A percentile compares a stretch with the other conserved stretches of the same genome.
These are phyloP conservation scores for Microdochium bolleyi DNA, from an alignment of 2,329 filamentous ascomycete genomes.

Conservation along the genomic window DNA sequence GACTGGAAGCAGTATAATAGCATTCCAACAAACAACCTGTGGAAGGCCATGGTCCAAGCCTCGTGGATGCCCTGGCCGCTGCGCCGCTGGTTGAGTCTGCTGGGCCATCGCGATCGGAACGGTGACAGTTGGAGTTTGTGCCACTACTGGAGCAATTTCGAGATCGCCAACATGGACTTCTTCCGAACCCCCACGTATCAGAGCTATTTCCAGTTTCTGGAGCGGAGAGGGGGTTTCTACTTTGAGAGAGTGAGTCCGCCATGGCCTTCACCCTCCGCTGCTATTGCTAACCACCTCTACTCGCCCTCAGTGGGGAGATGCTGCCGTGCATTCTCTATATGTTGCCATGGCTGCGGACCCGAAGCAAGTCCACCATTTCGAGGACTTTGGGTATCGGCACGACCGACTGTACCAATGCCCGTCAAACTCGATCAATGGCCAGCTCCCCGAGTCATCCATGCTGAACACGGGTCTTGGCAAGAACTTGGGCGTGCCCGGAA, in stretches of 20 bases:
- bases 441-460: slow-evolving; percentile 20
- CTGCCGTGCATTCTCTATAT: slow-evolving; percentile 33
- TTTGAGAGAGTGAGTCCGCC: slow-evolving; percentile 26
- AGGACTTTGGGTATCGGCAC: slow-evolving; percentile 34
- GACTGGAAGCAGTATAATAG: slow-evolving; percentile 30
- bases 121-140: slow-evolving; percentile 35
- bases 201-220: slow-evolving; percentile 30
- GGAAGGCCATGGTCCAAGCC: slow-evolving; percentile 30
- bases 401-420: slow-evolving; percentile 22
- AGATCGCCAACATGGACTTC: slow-evolving; percentile 37
- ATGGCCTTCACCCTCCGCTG: no score
- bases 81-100: slow-evolving; percentile 24
- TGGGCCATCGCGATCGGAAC: slow-evolving; percentile 26
- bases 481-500: slow-evolving; percentile 8
- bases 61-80: slow-evolving; percentile 34
- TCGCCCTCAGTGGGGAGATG: slow-evolving; percentile 28
- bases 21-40: slow-evolving; percentile 25
- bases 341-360: slow-evolving; percentile 31
- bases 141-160: slow-evolving; percentile 41
- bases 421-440: slow-evolving; percentile 26
- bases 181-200: slow-evolving; percentile 31
- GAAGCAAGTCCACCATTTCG: slow-evolving; percentile 32
- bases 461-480: slow-evolving; percentile 14
- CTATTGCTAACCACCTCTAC: no score
- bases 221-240: slow-evolving; percentile 33